These are phyloP conservation scores for Podochytrium sp. DNA, from an alignment of 192 early-diverging fungal species.

Conservation along the genomic window DNA sequence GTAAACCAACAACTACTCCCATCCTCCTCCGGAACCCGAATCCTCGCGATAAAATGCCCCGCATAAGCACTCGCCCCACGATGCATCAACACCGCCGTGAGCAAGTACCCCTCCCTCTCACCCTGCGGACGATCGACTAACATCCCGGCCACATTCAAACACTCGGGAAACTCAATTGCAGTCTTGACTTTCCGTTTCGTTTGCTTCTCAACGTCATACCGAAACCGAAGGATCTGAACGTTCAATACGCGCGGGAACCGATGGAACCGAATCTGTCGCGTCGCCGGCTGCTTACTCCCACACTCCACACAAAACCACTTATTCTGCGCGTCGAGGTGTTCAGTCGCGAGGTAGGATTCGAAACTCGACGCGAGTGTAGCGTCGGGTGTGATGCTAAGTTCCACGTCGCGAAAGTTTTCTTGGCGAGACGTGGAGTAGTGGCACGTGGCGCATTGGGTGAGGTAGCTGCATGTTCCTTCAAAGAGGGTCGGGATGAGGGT, in stretches of 20 bases:
- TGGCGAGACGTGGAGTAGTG: slow-evolving; percentile 35
- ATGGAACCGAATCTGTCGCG: neutral
- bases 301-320: slow-evolving; percentile 57
- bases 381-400: slow-evolving; percentile 5
- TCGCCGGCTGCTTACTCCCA: slow-evolving; percentile 24
- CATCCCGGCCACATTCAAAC: slow-evolving; percentile 2
- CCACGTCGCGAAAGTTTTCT: slow-evolving; percentile 11
- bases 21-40: slow-evolving; percentile 6
- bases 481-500: slow-evolving; percentile 8
- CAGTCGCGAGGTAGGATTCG: slow-evolving; percentile 75
- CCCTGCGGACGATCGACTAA: neutral
- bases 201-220: slow-evolving; percentile 23
- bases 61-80: slow-evolving; percentile 20
- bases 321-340: slow-evolving; percentile 85
- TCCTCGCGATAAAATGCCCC: slow-evolving; percentile 20
- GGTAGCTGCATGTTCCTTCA: slow-evolving; percentile 30
- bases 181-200: slow-evolving; percentile 28
- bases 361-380: neutral
- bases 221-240: slow-evolving; percentile 32
- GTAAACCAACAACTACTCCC: neutral
- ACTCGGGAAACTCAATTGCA: slow-evolving; percentile 12
- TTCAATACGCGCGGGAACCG: slow-evolving; percentile 21
- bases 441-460: slow-evolving; percentile 24
- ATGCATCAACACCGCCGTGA: slow-evolving; percentile 13
- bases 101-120: neutral